These are phyloP conservation scores for Fraxinus paxiana DNA, from an alignment of 305 asterid genomes.

Conservation along the genomic window DNA sequence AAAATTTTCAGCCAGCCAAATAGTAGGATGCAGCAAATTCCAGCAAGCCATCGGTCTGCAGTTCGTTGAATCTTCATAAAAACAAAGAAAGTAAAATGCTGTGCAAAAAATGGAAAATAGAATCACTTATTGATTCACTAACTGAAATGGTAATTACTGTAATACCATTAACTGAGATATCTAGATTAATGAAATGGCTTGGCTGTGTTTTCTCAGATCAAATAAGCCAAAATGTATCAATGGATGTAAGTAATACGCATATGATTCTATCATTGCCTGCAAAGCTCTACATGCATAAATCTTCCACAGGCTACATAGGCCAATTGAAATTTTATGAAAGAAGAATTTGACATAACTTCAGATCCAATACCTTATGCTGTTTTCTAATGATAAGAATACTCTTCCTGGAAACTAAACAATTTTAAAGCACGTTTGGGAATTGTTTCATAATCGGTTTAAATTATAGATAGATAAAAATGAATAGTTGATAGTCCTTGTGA, in stretches of 20 bases:
- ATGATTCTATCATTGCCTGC: background rate
- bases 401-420: background rate
- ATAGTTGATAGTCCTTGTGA: background rate
- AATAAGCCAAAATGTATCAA: slow-evolving; percentile 7
- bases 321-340: background rate
- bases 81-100: background rate
- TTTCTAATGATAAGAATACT: background rate
- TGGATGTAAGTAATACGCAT: background rate
- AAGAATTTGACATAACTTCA: background rate
- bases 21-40: slow-evolving; percentile 1
- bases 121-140: background rate
- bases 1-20: slow-evolving; percentile 4
- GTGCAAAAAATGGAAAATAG: background rate
- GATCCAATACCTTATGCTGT: background rate
- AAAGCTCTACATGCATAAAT: background rate
- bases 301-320: background rate
- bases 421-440: background rate
- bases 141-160: slow-evolving; percentile 12
- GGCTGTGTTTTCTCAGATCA: background rate
- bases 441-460: background rate
- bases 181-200: background rate
- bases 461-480: background rate
- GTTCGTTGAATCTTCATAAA: background rate
- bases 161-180: slow-evolving; percentile 7
- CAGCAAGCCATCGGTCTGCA: slow-evolving; percentile 13